phyloP scores from a whole-genome alignment of 306 rosid species.

The Cicer yamashitae region DNA sequence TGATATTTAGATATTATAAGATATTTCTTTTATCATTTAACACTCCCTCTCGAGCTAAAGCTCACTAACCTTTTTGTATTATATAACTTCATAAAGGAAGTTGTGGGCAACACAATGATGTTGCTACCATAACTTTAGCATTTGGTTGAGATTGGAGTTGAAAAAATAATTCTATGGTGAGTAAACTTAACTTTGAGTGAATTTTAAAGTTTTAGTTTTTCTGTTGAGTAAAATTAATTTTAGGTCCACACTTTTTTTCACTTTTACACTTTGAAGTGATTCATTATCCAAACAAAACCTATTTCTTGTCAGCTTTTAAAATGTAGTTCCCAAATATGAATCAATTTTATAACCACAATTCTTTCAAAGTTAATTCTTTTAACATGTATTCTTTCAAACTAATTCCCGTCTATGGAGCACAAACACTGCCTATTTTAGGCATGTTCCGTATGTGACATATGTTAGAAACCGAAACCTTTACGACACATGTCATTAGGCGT shows the following conservation, averaged over 20 bases:
- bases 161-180: background rate
- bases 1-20: background rate
- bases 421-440: background rate
- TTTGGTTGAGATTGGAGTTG: slow-evolving; percentile 5
- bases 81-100: background rate
- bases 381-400: background rate
- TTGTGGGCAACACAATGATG: background rate
- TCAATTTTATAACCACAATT: background rate
- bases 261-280: too few species aligned
- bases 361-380: background rate
- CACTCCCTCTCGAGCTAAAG: background rate
- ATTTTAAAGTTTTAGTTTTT: too few species aligned
- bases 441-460: background rate
- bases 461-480: background rate
- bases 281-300: background rate
- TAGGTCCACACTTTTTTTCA: too few species aligned
- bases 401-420: slow-evolving; percentile 9
- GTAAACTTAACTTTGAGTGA: background rate
- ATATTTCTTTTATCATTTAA: background rate
- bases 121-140: background rate
- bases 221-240: too few species aligned
- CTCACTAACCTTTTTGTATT: background rate
- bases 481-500: background rate
- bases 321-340: background rate
- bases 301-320: background rate